phyloP scores from a whole-genome alignment of 2,329 filamentous ascomycete genomes.

The Colletotrichum sp. region DNA sequence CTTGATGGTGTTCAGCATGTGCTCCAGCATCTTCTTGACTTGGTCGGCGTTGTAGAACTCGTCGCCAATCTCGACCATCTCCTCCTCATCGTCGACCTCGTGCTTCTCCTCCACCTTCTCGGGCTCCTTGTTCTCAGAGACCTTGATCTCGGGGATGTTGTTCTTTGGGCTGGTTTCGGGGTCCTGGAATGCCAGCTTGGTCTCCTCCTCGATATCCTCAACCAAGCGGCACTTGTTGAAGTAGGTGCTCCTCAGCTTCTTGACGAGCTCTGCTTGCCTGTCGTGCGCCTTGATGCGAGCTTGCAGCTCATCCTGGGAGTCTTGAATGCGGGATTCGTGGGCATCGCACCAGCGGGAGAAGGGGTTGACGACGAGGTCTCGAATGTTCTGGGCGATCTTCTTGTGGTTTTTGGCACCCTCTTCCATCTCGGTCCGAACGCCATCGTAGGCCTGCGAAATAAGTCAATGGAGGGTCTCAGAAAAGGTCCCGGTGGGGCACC shows the following conservation, averaged over 20 bases:
- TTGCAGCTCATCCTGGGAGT: slow-evolving; percentile 94
- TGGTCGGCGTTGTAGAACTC: slow-evolving; percentile 84
- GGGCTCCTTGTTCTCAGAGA: slow-evolving; percentile 70
- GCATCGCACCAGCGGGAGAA: slow-evolving; percentile 97
- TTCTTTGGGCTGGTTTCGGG: slow-evolving; percentile 74
- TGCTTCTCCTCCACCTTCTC: slow-evolving; percentile 38
- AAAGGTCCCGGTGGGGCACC: background rate
- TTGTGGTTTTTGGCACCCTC: slow-evolving; percentile 88
- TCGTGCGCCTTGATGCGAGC: slow-evolving; percentile 90
- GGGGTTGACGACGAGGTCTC: slow-evolving; percentile 91
- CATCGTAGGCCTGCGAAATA: slow-evolving; percentile 80
- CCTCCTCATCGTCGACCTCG: slow-evolving; percentile 75
- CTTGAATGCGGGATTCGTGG: slow-evolving; percentile 88
- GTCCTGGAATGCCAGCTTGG: slow-evolving; percentile 96
- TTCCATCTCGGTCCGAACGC: slow-evolving; percentile 90
- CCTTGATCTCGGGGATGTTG: slow-evolving; percentile 84
- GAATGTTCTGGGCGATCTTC: slow-evolving; percentile 96
- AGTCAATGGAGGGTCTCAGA: slow-evolving; percentile 23
- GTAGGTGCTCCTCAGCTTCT: slow-evolving; percentile 93
- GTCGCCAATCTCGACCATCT: slow-evolving; percentile 89
- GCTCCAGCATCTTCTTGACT: slow-evolving; percentile 85
- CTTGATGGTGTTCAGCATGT: slow-evolving; percentile 87
- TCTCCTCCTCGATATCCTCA: slow-evolving; percentile 97
- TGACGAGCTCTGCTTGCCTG: slow-evolving; percentile 86
- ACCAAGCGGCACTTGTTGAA: slow-evolving; percentile 98